Percentiles rank a stretch among this genome's conserved stretches.
Conservation (phyloP, 345 rosid species). For the Citrus inodora region DNA sequence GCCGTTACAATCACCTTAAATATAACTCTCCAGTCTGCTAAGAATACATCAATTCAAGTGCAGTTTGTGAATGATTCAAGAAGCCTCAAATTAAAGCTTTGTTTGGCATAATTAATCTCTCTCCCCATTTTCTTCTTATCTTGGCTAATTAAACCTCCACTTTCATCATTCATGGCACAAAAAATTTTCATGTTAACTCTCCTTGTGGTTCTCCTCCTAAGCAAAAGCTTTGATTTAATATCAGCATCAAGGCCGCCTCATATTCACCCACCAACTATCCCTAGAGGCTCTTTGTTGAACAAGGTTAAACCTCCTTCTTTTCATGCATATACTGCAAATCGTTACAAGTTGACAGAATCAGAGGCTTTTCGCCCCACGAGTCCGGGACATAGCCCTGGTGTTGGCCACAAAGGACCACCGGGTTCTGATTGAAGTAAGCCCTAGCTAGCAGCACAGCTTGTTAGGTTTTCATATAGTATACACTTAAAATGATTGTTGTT, state of each 20-base stretch:
- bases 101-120: not conserved
- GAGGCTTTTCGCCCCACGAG: conserved; percentile 43
- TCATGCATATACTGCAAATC: conserved; percentile 16
- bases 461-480: not conserved
- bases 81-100: not conserved
- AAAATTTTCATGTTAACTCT: conserved; percentile 8
- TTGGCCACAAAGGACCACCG: conserved; percentile 34
- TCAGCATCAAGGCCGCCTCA: conserved; percentile 23
- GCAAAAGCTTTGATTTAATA: conserved; percentile 7
- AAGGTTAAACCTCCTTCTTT: conserved; percentile 11
- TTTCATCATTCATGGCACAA: conserved; percentile 18
- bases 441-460: not conserved
- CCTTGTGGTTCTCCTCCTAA: conserved; percentile 20
- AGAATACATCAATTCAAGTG: too few relatives aligned
- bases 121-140: not conserved
- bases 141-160: not conserved
- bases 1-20: conserved; percentile 24
- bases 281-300: not conserved
- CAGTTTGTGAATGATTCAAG: too few relatives aligned
- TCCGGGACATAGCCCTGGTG: conserved; percentile 55
- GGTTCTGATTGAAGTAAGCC: conserved; percentile 7
- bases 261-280: conserved; percentile 20
- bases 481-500: too few relatives aligned
- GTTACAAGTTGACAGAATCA: conserved; percentile 15
- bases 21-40: not conserved